Base-by-base conservation (phyloP, 2,329 filamentous ascomycete genomes). In the Aspergillus pseudotamarii region DNA sequence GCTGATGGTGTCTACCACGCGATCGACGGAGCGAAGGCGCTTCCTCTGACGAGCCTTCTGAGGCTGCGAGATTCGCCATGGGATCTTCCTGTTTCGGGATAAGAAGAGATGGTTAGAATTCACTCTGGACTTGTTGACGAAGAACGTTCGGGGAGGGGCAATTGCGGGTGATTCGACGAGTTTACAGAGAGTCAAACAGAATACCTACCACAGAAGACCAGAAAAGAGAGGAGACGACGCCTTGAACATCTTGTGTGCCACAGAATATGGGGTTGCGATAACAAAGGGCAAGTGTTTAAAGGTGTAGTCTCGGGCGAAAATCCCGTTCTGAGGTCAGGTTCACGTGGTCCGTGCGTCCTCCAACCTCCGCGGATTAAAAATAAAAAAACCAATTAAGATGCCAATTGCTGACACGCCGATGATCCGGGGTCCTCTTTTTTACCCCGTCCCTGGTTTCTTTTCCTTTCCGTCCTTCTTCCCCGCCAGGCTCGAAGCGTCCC, bases 21-120 rank as follows among this genome's bases (percentile, higher is more conserved):
- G 85, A 80, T 99, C 95, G 67, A 99, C 94, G 59, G 90, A 88
- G 67, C 91, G 90, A 67, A 97, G 85, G 54, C 94, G 91, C 78
- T 89, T 85, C 68, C 94, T 88, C 73, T 97, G 94, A 60, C 94
- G 90, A 68, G 89, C 87, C 81, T 98, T 98, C 81, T 97, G 94
- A 77, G 92, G 93, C 70, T 88, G 85, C 63, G 95, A 99, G 75
- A 99, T 88, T 66, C 95, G 90, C 94, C 94, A 99, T 71, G 95
- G 95, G 73, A 91, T 93, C 88, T 99, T 99, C 95, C 92, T 89
- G 72, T 70, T 84, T 55, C 36, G 51, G 61, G 6, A 11, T 10
- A 55, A 26, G 26, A 67, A 62, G 60, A 62, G 41, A 62, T 59
- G 63, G 62, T 71, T 64, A 72, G 69, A 32, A 34, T 51, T 23